Percentiles rank a stretch among this genome's conserved stretches.
These are phyloP conservation scores for Colletotrichum caudatum DNA, from an alignment of 2,329 filamentous ascomycete species.

Conservation along the genomic window DNA sequence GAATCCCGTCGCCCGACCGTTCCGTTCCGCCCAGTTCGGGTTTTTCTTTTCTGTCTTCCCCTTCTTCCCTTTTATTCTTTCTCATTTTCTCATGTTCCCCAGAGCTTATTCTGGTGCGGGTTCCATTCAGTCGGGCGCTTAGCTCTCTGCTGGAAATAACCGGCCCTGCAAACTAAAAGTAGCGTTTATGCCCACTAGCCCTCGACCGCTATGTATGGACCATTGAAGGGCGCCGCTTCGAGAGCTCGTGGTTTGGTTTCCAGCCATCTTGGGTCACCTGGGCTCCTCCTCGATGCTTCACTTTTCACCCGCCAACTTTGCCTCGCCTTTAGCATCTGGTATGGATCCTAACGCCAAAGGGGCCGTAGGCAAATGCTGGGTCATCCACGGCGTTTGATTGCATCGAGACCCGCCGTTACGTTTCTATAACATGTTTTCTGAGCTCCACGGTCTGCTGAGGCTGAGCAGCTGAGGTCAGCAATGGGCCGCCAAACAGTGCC, in stretches of 20 bases:
- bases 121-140: conserved; percentile 17
- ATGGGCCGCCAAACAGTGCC: conserved; percentile 11
- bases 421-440: conserved; percentile 25
- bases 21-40: conserved; percentile 12
- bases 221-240: conserved; percentile 1
- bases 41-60: not conserved
- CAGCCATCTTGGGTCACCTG: conserved; percentile 15
- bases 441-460: not conserved
- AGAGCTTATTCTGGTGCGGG: not conserved
- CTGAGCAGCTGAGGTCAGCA: not conserved
- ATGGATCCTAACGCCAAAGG: not conserved
- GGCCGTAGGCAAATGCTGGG: not conserved
- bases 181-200: conserved; percentile 9
- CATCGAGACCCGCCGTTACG: not conserved
- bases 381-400: conserved; percentile 1
- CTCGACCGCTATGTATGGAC: conserved; percentile 12
- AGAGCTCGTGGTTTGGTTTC: conserved; percentile 1
- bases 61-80: not conserved
- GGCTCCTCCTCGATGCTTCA: too few relatives aligned
- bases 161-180: conserved; percentile 9
- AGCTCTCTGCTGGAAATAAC: not conserved
- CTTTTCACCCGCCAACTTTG: not conserved
- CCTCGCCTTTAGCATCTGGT: conserved; percentile 8
- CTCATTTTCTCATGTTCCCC: not conserved
- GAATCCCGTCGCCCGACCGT: conserved; percentile 26